phyloP scores from a whole-genome alignment of 345 rosid genomes.

The Euphorbia tirucalli region DNA sequence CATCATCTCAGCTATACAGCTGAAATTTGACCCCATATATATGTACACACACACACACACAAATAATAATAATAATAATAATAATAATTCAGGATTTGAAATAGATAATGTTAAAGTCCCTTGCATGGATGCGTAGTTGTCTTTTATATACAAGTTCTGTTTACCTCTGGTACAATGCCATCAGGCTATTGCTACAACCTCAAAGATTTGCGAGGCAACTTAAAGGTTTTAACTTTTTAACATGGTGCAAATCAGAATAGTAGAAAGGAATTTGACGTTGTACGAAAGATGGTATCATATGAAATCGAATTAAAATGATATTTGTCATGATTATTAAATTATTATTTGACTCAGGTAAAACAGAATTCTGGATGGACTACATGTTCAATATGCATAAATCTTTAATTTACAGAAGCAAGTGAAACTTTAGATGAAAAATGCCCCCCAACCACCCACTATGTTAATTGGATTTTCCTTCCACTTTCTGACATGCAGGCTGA shows the following conservation, averaged over 20 bases:
- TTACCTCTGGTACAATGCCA: too few species aligned
- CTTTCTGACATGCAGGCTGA: constrained; percentile 53
- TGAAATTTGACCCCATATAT: too few species aligned
- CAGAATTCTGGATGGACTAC: neutral
- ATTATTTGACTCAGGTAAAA: neutral
- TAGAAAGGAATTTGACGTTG: neutral
- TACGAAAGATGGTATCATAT: neutral
- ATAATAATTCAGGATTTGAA: too few species aligned
- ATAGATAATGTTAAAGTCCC: too few species aligned
- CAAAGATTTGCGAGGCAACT: neutral
- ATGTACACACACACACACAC: too few species aligned
- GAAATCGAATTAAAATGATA: too few species aligned
- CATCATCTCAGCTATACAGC: too few species aligned
- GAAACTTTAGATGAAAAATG: neutral
- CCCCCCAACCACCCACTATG: neutral
- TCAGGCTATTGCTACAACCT: too few species aligned
- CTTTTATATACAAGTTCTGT: too few species aligned
- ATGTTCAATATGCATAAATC: neutral
- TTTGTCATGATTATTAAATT: too few species aligned
- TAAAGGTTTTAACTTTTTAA: neutral
- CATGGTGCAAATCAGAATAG: neutral
- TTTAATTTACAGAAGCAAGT: neutral
- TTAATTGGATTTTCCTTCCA: constrained; percentile 18
- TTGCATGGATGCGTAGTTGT: too few species aligned
- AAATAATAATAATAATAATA: too few species aligned